Evolutionary conservation across 352 stramenopile species (phyloP), one percentile per base, ranked within the genome.

Genomic region (Phytophthora lateralis): DNA sequence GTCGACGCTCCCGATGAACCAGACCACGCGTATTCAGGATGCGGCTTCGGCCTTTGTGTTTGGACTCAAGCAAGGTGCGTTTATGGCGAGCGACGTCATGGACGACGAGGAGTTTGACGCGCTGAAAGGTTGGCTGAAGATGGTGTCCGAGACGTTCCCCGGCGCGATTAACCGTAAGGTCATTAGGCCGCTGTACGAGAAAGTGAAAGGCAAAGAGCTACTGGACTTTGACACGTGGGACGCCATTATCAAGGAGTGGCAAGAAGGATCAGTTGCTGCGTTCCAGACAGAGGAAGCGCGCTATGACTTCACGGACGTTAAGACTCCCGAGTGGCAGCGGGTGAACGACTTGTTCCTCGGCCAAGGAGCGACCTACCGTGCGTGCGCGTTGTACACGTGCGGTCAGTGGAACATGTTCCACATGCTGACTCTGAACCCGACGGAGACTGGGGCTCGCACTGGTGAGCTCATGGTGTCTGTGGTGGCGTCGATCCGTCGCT

Each of bases 371-470:
- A 71, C 76, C 1, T 94, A 94, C 60, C 73, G 73, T 20, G 80
- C 85, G 2, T 94, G 85, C 34, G 85, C 83, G 20, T 57, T 88
- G 21, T 94, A 94, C 64, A 94, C 85, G 39, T 94, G 85, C 47
- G 85, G 85, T 1, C 85, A 94, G 66, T 94, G 85, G 85, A 94
- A 78, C 42, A 90, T 94, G 79, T 94, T 94, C 66, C 85, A 94
- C 74, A 88, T 94, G 82, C 61, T 94, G 52, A 92, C 80, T 15
- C 75, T 94, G 65, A 91, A 90, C 49, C 82, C 79, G 8, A 68
- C 66, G 2, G 75, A 80, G 59, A 69, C 55, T 1, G 69, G 61
- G 1, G 41, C 63, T 10, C 77, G 77, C 17, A 78, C 48, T 15
- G 60, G 60, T 38, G 79, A 91, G 49, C 64, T 90, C 6, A 62